Conservation (phyloP, 1,284 basidiomycete species). For the Volvariella volvacea region DNA sequence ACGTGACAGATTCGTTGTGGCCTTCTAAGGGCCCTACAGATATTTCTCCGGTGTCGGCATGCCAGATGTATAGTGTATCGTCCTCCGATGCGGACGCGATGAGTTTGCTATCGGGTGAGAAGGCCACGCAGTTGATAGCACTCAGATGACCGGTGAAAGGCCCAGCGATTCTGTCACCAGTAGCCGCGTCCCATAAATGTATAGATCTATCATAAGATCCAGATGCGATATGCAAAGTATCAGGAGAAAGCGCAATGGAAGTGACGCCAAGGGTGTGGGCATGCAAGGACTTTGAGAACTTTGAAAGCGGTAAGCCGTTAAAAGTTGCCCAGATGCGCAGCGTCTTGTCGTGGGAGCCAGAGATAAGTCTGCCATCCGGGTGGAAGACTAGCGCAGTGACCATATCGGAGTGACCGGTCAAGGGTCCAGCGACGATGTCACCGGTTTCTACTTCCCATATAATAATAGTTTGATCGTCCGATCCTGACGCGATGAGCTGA, state of each 20-base stretch:
- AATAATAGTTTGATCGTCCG: neutral
- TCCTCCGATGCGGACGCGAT: neutral
- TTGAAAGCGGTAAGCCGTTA: neutral
- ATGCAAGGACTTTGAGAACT: no score
- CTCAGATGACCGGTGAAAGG: neutral
- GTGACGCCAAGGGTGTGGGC: neutral
- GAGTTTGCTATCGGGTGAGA: neutral
- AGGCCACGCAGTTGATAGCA: neutral
- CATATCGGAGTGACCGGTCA: neutral
- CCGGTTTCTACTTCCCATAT: conserved; percentile 1
- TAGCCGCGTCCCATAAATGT: neutral
- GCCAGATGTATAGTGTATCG: neutral
- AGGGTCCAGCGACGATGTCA: neutral
- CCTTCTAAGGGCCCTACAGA: conserved; percentile 28
- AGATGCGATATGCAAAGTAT: neutral
- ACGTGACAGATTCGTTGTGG: conserved; percentile 73
- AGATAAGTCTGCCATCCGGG: conserved; percentile 14
- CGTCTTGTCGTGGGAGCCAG: conserved; percentile 11
- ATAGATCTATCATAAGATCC: neutral
- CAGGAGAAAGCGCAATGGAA: neutral
- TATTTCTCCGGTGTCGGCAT: neutral
- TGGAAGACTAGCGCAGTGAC: conserved; percentile 1
- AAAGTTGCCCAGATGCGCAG: conserved; percentile 8
- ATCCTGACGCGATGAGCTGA: conserved; percentile 1
- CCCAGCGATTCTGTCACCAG: neutral